A percentile compares a stretch with the other conserved stretches of the same genome.
Conservation (phyloP, 2,329 filamentous ascomycete species). For the Fusarium clavum region DNA sequence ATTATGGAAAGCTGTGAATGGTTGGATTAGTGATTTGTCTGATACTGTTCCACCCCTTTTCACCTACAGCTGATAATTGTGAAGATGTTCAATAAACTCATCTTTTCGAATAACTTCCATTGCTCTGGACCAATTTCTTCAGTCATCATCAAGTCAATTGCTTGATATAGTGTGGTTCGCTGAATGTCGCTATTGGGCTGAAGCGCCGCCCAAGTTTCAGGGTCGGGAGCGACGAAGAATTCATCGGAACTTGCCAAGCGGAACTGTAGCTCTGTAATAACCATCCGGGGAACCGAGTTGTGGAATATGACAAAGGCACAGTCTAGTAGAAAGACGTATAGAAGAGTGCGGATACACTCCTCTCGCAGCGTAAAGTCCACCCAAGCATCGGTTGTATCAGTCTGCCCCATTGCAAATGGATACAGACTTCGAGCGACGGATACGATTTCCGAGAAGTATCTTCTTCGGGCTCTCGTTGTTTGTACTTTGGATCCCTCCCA, state of each 20-base stretch:
- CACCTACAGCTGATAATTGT: conserved; percentile 23
- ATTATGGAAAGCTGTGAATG: conserved; percentile 23
- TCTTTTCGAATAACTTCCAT: conserved; percentile 11
- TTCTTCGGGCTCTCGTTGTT: neutral
- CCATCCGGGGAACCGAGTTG: conserved; percentile 23
- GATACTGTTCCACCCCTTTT: accelerated
- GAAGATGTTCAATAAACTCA: conserved; percentile 17
- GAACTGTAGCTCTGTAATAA: conserved; percentile 13
- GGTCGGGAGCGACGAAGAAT: conserved; percentile 10
- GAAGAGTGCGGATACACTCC: conserved; percentile 21
- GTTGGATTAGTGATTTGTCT: neutral
- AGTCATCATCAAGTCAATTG: neutral
- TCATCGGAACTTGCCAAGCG: conserved; percentile 7
- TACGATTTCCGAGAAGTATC: neutral
- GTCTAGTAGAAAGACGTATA: conserved; percentile 28
- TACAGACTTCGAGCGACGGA: neutral
- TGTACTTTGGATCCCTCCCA: neutral
- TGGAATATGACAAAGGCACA: conserved; percentile 32
- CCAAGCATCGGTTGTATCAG: neutral
- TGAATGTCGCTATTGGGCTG: accelerated
- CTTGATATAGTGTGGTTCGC: neutral
- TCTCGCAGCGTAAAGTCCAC: conserved; percentile 5
- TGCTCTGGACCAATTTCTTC: neutral
- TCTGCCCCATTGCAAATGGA: neutral
- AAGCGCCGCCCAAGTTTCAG: neutral